Evolutionary conservation across 1,139 yeast species (phyloP).

Genomic region (Saccharomyces hybrid): DNA sequence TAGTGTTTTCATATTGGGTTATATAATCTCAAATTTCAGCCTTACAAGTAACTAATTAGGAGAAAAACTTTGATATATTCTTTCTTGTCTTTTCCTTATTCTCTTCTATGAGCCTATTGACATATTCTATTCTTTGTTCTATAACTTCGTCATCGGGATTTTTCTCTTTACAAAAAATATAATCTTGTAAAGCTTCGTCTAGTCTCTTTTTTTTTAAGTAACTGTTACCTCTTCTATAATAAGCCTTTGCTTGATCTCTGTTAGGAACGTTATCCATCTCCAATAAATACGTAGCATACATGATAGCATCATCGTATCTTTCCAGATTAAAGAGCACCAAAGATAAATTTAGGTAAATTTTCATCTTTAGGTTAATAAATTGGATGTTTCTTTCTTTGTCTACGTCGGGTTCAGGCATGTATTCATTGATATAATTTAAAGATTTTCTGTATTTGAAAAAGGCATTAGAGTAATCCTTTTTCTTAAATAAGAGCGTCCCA

Average conservation of each 20-base stretch:
- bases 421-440: conserved; percentile 60
- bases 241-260: conserved; percentile 54
- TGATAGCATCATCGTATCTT: conserved; percentile 41
- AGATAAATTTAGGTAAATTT: conserved; percentile 54
- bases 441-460: conserved; percentile 56
- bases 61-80: conserved; percentile 53
- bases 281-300: conserved; percentile 48
- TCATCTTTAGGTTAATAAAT: conserved; percentile 51
- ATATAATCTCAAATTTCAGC: background rate
- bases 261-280: conserved; percentile 38
- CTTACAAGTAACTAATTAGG: conserved; percentile 1
- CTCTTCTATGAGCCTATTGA: conserved; percentile 32
- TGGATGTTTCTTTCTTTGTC: conserved; percentile 47
- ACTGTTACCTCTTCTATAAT: conserved; percentile 54
- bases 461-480: conserved; percentile 46
- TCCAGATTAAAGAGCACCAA: conserved; percentile 44
- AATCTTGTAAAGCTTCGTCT: conserved; percentile 44
- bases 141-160: conserved; percentile 49
- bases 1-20: background rate
- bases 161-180: conserved; percentile 39
- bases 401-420: conserved; percentile 61
- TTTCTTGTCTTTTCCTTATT: conserved; percentile 45
- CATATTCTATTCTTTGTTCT: conserved; percentile 37
- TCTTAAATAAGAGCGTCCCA: conserved; percentile 53
- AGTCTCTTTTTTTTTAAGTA: conserved; percentile 39